Percentiles rank a stretch among this genome's conserved stretches.
These are phyloP conservation scores for Podospora bellae-mahoneyi DNA, from an alignment of 495 filamentous ascomycete genomes.

Conservation along the genomic window DNA sequence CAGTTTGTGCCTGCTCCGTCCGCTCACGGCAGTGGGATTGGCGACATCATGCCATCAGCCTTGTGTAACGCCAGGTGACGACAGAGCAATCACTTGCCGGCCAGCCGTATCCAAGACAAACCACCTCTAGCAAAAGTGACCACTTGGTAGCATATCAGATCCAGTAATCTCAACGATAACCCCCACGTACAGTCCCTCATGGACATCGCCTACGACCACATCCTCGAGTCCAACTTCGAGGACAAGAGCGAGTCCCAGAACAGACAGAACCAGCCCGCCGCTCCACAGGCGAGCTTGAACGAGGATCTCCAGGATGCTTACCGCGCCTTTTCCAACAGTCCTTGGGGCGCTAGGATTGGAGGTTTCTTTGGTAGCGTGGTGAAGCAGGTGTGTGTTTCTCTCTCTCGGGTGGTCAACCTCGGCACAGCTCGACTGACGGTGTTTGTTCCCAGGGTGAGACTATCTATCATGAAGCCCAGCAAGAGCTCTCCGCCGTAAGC, in stretches of 20 bases:
- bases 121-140: conserved; percentile 1
- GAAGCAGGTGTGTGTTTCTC: conserved; percentile 61
- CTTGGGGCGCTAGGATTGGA: conserved; percentile 85
- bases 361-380: conserved; percentile 85
- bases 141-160: neutral
- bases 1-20: conserved; percentile 1
- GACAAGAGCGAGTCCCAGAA: conserved; percentile 47
- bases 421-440: neutral
- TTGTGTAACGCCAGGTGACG: conserved; percentile 9
- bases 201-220: conserved; percentile 97
- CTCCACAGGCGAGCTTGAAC: conserved; percentile 63
- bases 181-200: conserved; percentile 48
- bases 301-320: conserved; percentile 92
- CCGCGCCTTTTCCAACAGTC: conserved; percentile 82
- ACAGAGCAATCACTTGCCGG: neutral
- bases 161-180: neutral
- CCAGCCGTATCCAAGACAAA: neutral
- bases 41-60: conserved; percentile 21
- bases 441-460: conserved; percentile 61
- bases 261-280: conserved; percentile 42
- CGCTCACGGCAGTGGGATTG: conserved; percentile 9
- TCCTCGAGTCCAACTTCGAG: conserved; percentile 77
- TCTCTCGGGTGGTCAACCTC: neutral
- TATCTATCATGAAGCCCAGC: conserved; percentile 76
- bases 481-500: conserved; percentile 75